Conservation (phyloP, 2,329 filamentous ascomycete genomes). For the Clonostachys sp. region DNA sequence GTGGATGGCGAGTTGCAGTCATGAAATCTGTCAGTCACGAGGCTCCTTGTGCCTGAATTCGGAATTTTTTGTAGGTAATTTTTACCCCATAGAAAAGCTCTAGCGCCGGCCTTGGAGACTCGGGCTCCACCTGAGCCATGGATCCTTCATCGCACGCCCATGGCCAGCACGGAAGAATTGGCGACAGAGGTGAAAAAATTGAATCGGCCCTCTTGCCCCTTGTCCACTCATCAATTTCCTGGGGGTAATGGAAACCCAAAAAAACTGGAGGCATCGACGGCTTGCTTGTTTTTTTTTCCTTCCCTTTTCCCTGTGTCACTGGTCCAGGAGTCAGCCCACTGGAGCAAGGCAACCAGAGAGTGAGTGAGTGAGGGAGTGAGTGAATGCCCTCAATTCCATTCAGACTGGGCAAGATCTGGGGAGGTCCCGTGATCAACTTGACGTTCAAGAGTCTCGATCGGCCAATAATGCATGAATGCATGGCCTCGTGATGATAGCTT, state of each 20-base stretch:
- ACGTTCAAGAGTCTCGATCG: background rate
- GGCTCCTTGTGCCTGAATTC: background rate
- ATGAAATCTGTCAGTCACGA: slow-evolving; percentile 3
- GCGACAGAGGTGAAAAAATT: background rate
- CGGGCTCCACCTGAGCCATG: background rate
- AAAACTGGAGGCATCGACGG: background rate
- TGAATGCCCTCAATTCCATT: too few relatives aligned
- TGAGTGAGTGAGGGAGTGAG: too few relatives aligned
- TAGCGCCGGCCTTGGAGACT: background rate
- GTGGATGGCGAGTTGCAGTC: background rate
- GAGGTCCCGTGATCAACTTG: background rate
- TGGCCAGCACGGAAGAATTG: background rate
- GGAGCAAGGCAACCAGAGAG: too few relatives aligned
- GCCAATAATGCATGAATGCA: background rate
- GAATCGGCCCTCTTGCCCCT: too few relatives aligned
- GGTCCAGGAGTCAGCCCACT: too few relatives aligned
- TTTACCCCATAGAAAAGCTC: slow-evolving; percentile 6
- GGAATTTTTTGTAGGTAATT: slow-evolving; percentile 4
- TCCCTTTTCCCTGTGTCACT: too few relatives aligned
- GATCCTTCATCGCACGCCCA: background rate
- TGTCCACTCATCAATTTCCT: slow-evolving; percentile 1
- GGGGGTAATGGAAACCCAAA: slow-evolving; percentile 7
- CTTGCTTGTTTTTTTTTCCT: too few relatives aligned
- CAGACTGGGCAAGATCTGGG: too few relatives aligned
- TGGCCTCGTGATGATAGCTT: too few relatives aligned